A percentile compares a stretch with the other conserved stretches of the same genome.
Conservation (phyloP, 2,329 filamentous ascomycete genomes). For the Tolypocladium inflatum region DNA sequence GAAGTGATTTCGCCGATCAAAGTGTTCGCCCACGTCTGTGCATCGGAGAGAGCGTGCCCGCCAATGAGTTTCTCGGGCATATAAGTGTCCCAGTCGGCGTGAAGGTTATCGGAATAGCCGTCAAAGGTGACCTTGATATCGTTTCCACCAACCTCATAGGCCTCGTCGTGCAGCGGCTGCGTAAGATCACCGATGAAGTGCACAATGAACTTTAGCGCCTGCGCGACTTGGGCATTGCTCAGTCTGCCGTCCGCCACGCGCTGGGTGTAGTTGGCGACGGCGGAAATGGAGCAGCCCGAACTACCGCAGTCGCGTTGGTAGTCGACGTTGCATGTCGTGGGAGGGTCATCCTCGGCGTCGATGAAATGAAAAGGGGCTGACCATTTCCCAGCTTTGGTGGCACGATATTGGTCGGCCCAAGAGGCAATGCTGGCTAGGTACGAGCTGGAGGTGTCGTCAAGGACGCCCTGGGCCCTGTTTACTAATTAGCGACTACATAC, state of each 20-base stretch:
- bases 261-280: conserved; percentile 17
- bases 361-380: conserved; percentile 41
- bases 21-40: conserved; percentile 27
- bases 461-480: conserved; percentile 13
- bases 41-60: conserved; percentile 22
- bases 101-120: conserved; percentile 44
- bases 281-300: conserved; percentile 15
- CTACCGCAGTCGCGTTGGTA: conserved; percentile 26
- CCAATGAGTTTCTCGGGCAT: conserved; percentile 39
- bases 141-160: conserved; percentile 42
- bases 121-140: conserved; percentile 42
- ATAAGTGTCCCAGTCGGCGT: conserved; percentile 50
- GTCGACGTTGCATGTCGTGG: conserved; percentile 25
- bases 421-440: conserved; percentile 38
- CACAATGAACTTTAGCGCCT: conserved; percentile 18
- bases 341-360: conserved; percentile 33
- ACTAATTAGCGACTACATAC: not conserved
- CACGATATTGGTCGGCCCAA: conserved; percentile 33
- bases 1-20: conserved; percentile 25
- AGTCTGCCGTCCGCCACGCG: conserved; percentile 10
- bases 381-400: conserved; percentile 35
- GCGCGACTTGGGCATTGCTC: conserved; percentile 5
- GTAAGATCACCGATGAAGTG: conserved; percentile 48
- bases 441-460: conserved; percentile 31
- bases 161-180: conserved; percentile 45